A percentile compares a stretch with the other conserved stretches of the same genome.
phyloP scores from a whole-genome alignment of 2,329 filamentous ascomycete species.

The Pyricularia sp. region DNA sequence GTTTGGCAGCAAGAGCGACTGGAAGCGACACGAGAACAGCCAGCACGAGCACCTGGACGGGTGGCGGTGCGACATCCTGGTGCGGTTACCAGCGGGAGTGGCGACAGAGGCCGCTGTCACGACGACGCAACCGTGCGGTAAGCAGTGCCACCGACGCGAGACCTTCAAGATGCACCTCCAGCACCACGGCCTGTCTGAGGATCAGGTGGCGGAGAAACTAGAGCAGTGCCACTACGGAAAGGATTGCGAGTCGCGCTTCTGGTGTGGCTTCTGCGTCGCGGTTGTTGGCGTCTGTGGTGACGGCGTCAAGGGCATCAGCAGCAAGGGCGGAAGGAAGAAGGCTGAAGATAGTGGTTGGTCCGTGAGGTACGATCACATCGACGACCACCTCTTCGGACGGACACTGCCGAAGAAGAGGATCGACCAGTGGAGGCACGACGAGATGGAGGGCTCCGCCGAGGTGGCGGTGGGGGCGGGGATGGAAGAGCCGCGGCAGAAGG shows the following conservation, averaged over 20 bases:
- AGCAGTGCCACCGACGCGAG: constrained; percentile 47
- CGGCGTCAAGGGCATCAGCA: constrained; percentile 14
- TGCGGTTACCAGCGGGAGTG: background rate
- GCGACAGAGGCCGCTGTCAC: background rate
- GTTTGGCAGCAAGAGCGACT: constrained; percentile 92
- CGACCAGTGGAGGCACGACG: constrained; percentile 42
- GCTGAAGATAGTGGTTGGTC: constrained; percentile 18
- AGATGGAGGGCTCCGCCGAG: background rate
- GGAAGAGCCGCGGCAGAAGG: background rate
- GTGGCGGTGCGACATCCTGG: constrained; percentile 54
- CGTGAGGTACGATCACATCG: constrained; percentile 61
- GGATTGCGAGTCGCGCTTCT: constrained; percentile 59
- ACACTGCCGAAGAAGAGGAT: constrained; percentile 31
- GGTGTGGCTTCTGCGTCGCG: constrained; percentile 74
- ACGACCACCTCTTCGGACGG: constrained; percentile 55
- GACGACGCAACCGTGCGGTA: constrained; percentile 35
- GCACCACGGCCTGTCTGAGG: constrained; percentile 30
- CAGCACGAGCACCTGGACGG: constrained; percentile 65
- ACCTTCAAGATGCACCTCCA: constrained; percentile 54
- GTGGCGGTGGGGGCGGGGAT: background rate
- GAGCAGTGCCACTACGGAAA: constrained; percentile 51
- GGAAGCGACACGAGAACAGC: constrained; percentile 80
- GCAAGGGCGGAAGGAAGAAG: constrained; percentile 29
- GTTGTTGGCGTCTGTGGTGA: constrained; percentile 37
- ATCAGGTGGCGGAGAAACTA: constrained; percentile 32